These are phyloP conservation scores for Passiflora organensis DNA, from an alignment of 345 rosid genomes.

Conservation along the genomic window DNA sequence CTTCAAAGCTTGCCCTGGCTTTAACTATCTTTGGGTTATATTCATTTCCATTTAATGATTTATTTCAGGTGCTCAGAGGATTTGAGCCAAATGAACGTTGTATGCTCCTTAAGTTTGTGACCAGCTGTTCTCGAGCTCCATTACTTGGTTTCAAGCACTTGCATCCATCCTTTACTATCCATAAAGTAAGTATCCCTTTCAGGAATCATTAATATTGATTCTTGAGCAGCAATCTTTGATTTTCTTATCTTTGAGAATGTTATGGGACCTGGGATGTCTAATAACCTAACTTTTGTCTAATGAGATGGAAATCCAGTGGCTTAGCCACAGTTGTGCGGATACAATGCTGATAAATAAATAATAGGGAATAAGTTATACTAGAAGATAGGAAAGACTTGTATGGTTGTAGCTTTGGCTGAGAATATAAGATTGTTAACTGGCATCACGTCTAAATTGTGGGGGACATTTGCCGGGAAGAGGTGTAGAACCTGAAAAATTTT, in stretches of 20 bases:
- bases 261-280: not conserved
- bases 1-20: conserved; percentile 4
- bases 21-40: not conserved
- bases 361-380: no score
- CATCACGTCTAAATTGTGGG: no score
- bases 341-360: not conserved
- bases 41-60: not conserved
- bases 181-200: conserved; percentile 52
- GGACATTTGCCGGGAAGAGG: no score
- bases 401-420: no score
- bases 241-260: not conserved
- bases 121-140: conserved; percentile 96
- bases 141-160: conserved; percentile 88
- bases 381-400: no score
- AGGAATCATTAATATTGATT: not conserved
- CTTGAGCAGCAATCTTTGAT: not conserved
- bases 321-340: not conserved
- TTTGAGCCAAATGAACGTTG: conserved; percentile 85
- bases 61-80: conserved; percentile 69
- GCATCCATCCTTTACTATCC: conserved; percentile 90
- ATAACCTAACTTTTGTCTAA: not conserved
- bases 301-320: not conserved
- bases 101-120: conserved; percentile 92
- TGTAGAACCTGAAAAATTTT: no score
- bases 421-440: no score